Evolutionary conservation across 2,329 filamentous ascomycete species (phyloP).

Genomic region (Akanthomyces dipterigenus): DNA sequence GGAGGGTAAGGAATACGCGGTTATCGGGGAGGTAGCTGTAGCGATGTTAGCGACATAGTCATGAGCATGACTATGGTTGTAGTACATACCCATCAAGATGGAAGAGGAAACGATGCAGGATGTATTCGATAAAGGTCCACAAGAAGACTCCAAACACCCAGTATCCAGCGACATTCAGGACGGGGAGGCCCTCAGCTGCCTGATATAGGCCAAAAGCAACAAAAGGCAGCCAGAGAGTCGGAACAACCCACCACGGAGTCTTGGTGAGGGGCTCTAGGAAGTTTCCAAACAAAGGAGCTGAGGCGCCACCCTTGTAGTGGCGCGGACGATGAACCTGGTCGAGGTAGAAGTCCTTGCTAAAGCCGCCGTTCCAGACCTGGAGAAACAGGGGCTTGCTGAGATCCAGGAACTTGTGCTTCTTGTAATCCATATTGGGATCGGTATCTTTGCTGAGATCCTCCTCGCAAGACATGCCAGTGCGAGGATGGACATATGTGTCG

Average conservation of each 20-base stretch:
- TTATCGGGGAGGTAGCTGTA: slow-evolving; percentile 82
- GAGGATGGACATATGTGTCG: slow-evolving; percentile 42
- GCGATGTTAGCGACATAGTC: slow-evolving; percentile 21
- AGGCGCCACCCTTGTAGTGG: slow-evolving; percentile 90
- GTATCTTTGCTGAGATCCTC: slow-evolving; percentile 86
- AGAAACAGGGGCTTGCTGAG: slow-evolving; percentile 75
- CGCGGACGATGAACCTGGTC: slow-evolving; percentile 92
- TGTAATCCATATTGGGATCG: slow-evolving; percentile 68
- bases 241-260: slow-evolving; percentile 91
- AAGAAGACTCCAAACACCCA: slow-evolving; percentile 65
- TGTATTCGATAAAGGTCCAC: slow-evolving; percentile 89
- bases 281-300: slow-evolving; percentile 92
- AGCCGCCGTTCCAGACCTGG: slow-evolving; percentile 83
- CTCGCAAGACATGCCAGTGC: slow-evolving; percentile 81
- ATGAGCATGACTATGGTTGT: neutral
- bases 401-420: slow-evolving; percentile 90
- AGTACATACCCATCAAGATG: slow-evolving; percentile 77
- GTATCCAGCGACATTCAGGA: slow-evolving; percentile 47
- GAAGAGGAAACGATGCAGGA: slow-evolving; percentile 84
- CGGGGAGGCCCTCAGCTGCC: slow-evolving; percentile 53
- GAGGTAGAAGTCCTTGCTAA: slow-evolving; percentile 92
- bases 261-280: slow-evolving; percentile 96
- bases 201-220: slow-evolving; percentile 66
- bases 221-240: slow-evolving; percentile 75
- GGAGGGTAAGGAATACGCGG: slow-evolving; percentile 72